phyloP scores from a whole-genome alignment of 1,284 basidiomycete genomes.

The Leccinum angustisporum region DNA sequence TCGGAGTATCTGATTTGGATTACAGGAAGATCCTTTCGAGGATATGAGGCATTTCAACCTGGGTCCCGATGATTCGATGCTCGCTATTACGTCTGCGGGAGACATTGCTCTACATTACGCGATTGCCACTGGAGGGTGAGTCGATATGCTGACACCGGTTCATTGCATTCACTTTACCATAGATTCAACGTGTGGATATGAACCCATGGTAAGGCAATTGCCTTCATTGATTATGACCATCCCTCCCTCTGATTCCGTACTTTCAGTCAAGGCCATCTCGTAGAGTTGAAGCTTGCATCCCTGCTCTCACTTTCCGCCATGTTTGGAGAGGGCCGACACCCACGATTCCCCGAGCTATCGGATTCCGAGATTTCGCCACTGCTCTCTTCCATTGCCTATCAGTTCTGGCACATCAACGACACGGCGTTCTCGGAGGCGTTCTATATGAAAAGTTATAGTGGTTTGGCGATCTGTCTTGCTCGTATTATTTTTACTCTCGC shows the following conservation, averaged over 20 bases:
- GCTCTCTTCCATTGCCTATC: conserved; percentile 73
- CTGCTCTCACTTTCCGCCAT: conserved; percentile 67
- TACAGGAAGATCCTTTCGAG: conserved; percentile 62
- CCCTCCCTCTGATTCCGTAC: conserved; percentile 7
- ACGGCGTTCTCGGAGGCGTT: conserved; percentile 60
- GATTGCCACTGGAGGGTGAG: conserved; percentile 54
- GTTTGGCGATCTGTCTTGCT: conserved; percentile 69
- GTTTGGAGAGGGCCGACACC: conserved; percentile 70
- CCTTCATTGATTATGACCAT: background rate
- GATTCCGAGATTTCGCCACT: conserved; percentile 69
- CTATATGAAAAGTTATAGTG: conserved; percentile 77
- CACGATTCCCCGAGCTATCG: conserved; percentile 63
- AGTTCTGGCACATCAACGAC: conserved; percentile 75
- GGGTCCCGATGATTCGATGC: conserved; percentile 63
- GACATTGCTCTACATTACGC: conserved; percentile 86
- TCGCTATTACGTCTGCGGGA: conserved; percentile 79
- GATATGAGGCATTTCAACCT: conserved; percentile 74
- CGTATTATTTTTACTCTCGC: conserved; percentile 60
- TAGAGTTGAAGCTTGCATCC: conserved; percentile 78
- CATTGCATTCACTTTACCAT: background rate
- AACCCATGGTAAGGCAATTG: conserved; percentile 46
- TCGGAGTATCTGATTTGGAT: conserved; percentile 6
- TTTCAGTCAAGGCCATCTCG: conserved; percentile 70
- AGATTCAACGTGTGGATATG: conserved; percentile 79
- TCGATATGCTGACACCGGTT: background rate